A percentile compares a stretch with the other conserved stretches of the same genome.
Evolutionary conservation across 306 rosid genomes (phyloP).

Genomic region (Medicago ruthenica): DNA sequence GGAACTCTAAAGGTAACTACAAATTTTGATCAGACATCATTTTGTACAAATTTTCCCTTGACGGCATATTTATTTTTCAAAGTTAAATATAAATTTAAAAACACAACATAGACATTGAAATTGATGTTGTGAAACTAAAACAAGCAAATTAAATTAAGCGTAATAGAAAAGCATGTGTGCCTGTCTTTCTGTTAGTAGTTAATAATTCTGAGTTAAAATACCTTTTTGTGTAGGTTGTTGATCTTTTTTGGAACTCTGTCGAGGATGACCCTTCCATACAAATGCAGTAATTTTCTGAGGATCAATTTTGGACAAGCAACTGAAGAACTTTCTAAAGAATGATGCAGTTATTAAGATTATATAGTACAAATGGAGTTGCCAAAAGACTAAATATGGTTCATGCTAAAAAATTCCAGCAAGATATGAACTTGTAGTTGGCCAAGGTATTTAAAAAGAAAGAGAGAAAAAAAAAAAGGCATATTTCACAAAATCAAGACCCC

Average conservation of each 20-base stretch:
- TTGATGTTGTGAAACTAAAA: too few relatives aligned
- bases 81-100: too few relatives aligned
- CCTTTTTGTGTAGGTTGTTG: neutral
- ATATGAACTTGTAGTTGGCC: conserved; percentile 2
- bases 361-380: conserved; percentile 30
- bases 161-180: neutral
- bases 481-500: conserved; percentile 46
- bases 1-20: neutral
- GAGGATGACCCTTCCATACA: neutral
- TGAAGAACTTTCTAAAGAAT: conserved; percentile 9
- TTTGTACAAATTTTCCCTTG: neutral
- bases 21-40: neutral
- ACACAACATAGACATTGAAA: too few relatives aligned
- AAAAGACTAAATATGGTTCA: too few relatives aligned
- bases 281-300: neutral
- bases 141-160: neutral
- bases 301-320: neutral
- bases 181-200: neutral
- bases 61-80: neutral
- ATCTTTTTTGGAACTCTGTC: neutral
- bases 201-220: neutral
- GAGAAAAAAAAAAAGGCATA: conserved; percentile 5
- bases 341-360: conserved; percentile 28
- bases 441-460: conserved; percentile 24
- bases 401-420: too few relatives aligned